Base-by-base conservation (phyloP, 768 basidiomycete species). In the Pisolithus orientalis region DNA sequence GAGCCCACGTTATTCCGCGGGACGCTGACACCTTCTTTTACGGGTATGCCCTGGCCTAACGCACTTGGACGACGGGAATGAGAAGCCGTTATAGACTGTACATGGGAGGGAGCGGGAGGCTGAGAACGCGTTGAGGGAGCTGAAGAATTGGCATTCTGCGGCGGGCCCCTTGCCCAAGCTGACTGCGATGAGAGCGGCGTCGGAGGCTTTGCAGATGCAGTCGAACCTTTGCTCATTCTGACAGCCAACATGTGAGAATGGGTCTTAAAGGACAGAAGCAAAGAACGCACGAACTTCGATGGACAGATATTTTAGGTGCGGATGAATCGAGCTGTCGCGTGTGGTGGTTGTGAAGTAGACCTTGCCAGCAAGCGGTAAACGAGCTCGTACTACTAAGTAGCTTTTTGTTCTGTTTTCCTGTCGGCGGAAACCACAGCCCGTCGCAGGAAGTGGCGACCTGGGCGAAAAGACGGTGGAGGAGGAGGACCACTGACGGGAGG, bases 141-240 rank as follows among this genome's bases (percentile, higher is more conserved):
- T 53, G 73, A 72, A 50, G 82, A 64, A 10, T 52, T 67, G 56
- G 59, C 72, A 59, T 69, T 78, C 73, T 79, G 79, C 50, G 91
- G 90, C 47, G 91, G 91, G 69, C 91, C 90, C 78, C 73, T 86
- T 73, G 87, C 75, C 92, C 92, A 95, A 77, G 89, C 91, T 72
- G 90, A 91, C 78, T 83, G 82, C 76, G 78, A 68, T 68, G 85
- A 73, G 74, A 84, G 83, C 80, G 77, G 82, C 74, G 82, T 70
- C 72, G 79, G 79, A 76, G 74, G 84, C 82, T 85, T 85, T 73
- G 74, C 75, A 70, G 86, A 74, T 70, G 81, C 77, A 70, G 84
- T 80, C 61, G 87, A 83, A 74, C 81, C 82, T 85, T 86, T 93
- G 88, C 89, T 94, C 92, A 94, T 94, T 90, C 87, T 90, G 59